A percentile compares a stretch with the other conserved stretches of the same genome.
phyloP scores from a whole-genome alignment of 192 early-diverging fungal genomes.

The Phycomyces nitens region DNA sequence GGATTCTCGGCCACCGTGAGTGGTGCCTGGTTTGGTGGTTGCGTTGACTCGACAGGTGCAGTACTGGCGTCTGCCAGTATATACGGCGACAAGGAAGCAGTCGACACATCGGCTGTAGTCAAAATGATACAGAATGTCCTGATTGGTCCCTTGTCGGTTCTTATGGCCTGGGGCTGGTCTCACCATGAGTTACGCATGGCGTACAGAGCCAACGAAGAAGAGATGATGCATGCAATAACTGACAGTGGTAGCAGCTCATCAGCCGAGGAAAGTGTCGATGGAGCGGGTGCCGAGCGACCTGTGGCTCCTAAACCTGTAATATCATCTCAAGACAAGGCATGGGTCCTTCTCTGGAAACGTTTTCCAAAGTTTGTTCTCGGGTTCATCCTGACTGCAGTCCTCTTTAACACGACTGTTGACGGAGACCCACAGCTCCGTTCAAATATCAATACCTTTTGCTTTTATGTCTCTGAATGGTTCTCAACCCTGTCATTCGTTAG shows the following conservation, averaged over 20 bases:
- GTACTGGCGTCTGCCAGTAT: constrained; percentile 51
- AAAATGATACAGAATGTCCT: constrained; percentile 55
- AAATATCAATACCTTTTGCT: constrained; percentile 44
- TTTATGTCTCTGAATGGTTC: constrained; percentile 51
- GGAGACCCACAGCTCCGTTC: constrained; percentile 22
- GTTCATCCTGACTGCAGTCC: constrained; percentile 43
- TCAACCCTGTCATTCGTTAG: constrained; percentile 51
- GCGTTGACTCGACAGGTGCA: constrained; percentile 53
- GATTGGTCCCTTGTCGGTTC: constrained; percentile 50
- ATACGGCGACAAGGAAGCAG: constrained; percentile 40
- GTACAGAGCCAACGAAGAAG: constrained; percentile 2
- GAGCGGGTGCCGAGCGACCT: background rate
- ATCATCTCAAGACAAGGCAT: constrained; percentile 20
- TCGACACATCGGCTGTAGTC: constrained; percentile 49
- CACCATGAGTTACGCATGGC: constrained; percentile 31
- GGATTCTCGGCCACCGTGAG: constrained; percentile 35
- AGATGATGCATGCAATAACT: too few relatives aligned
- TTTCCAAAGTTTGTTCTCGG: constrained; percentile 54
- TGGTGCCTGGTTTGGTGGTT: constrained; percentile 55
- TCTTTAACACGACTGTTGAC: constrained; percentile 46
- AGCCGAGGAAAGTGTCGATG: background rate
- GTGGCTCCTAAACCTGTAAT: background rate
- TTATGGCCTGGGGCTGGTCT: constrained; percentile 46
- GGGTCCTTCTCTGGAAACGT: constrained; percentile 39
- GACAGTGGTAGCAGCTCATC: background rate